Evolutionary conservation across 2,329 filamentous ascomycete species (phyloP).

Genomic region (Talaromyces sp.): DNA sequence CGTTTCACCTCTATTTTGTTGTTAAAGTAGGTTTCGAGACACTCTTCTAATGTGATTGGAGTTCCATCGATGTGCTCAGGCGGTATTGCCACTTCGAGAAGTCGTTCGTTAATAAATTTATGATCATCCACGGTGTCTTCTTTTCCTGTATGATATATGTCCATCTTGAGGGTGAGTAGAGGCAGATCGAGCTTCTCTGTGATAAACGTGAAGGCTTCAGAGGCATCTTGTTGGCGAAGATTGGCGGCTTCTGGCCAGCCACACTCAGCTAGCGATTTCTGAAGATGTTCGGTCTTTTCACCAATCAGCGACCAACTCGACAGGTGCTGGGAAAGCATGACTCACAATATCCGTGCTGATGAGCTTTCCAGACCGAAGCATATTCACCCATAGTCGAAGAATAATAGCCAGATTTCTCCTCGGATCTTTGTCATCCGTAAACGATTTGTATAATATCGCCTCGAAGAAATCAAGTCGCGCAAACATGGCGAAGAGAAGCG

Average conservation of each 20-base stretch:
- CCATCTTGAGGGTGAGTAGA: slow-evolving; percentile 83
- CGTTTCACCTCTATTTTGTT: slow-evolving; percentile 83
- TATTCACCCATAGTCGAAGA: slow-evolving; percentile 86
- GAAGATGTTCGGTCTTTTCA: slow-evolving; percentile 69
- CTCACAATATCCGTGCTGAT: slow-evolving; percentile 77
- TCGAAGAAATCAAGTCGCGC: slow-evolving; percentile 85
- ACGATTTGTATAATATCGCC: slow-evolving; percentile 78
- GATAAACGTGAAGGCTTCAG: slow-evolving; percentile 92
- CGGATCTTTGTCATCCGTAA: slow-evolving; percentile 57
- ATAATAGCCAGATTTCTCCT: slow-evolving; percentile 70
- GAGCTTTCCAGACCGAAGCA: slow-evolving; percentile 77
- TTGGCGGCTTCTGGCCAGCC: slow-evolving; percentile 79
- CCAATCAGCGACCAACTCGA: neutral
- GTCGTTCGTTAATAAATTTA: slow-evolving; percentile 85
- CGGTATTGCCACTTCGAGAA: slow-evolving; percentile 88
- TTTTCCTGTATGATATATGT: slow-evolving; percentile 87
- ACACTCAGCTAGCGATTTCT: slow-evolving; percentile 75
- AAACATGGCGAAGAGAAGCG: slow-evolving; percentile 93
- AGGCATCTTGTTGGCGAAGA: slow-evolving; percentile 86
- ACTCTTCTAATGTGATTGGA: slow-evolving; percentile 78
- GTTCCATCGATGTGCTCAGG: slow-evolving; percentile 62
- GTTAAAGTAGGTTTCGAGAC: slow-evolving; percentile 92
- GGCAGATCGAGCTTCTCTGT: slow-evolving; percentile 85
- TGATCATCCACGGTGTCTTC: slow-evolving; percentile 81
- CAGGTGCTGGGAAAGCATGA: neutral